Evolutionary conservation across 2,329 filamentous ascomycete genomes (phyloP), one percentile per base, ranked within the genome.

Genomic region (Fusarium agapanthi): DNA sequence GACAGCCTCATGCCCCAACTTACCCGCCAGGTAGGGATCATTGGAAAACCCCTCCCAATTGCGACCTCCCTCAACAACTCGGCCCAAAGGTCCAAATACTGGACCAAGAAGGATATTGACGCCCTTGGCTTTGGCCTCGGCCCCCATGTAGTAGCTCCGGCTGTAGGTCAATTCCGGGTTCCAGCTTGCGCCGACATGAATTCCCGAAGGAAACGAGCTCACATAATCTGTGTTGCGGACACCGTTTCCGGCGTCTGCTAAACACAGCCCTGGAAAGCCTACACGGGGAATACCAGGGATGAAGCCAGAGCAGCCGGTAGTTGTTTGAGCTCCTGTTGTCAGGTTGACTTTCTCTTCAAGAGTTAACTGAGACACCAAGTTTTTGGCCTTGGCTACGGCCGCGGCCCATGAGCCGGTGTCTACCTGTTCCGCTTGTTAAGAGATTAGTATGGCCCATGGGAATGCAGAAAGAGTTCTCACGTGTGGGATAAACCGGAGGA

Each of bases 321-420:
- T 47, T 40, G 66, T 28, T 3, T 43, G 34, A 4, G 18, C 40
- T 56, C 66, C 66, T 11, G 66, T 35, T 9, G 66, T 69, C n/a
- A 69, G 13, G 57, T 69, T 69, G 35, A 69, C 66, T 16, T 69
- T 69, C n/a, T 69, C 66, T 24, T 68, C 57, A 6, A 69, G 64
- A 2, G 66, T 69, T 26, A 69, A 34, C 4, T 69, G 48, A 0
- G 64, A 50, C 0, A 68, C 66, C 7, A 69, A 10, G 2, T 35
- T 34, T 16, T 63, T 56, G 1, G 66, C 66, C 11, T 68, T 69
- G 18, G 43, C 22, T 8, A 68, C 30, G 1, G 66, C 64, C 1
- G 16, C 10, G 0, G 57, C 44, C 66, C 66, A 69, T 6, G 63
- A 30, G 14, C 65, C 65, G 1, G 37, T 38, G 7, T 67, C 47